Evolutionary conservation across 495 filamentous ascomycete genomes (phyloP).

Genomic region (Cryomyces minteri): DNA sequence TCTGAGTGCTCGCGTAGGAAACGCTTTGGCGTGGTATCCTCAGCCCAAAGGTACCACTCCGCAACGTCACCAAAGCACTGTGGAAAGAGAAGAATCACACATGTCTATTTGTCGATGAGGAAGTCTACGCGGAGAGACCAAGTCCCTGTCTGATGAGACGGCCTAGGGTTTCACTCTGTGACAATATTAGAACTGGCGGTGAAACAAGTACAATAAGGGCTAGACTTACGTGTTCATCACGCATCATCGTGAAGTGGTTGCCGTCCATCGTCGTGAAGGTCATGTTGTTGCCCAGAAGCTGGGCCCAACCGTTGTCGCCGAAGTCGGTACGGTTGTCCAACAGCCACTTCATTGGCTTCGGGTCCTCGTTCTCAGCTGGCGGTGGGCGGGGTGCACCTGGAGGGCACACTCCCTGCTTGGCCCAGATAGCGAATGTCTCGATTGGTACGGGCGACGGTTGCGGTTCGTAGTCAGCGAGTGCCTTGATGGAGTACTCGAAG

Average conservation of each 20-base stretch:
- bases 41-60: too few relatives aligned
- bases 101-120: not conserved
- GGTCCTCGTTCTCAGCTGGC: conserved; percentile 30
- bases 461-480: conserved; percentile 53
- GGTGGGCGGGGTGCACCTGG: conserved; percentile 42
- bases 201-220: not conserved
- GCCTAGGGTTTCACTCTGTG: conserved; percentile 14
- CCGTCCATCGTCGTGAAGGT: conserved; percentile 40
- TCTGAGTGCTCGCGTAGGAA: too few relatives aligned
- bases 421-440: conserved; percentile 57
- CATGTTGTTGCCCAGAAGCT: conserved; percentile 52
- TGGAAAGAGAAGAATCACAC: too few relatives aligned
- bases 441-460: conserved; percentile 35
- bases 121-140: conserved; percentile 4
- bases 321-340: conserved; percentile 64
- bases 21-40: too few relatives aligned
- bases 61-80: too few relatives aligned
- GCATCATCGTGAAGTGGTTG: conserved; percentile 61
- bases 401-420: conserved; percentile 61
- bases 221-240: conserved; percentile 30
- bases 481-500: conserved; percentile 59
- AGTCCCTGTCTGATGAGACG: conserved; percentile 9
- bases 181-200: conserved; percentile 6
- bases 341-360: conserved; percentile 62
- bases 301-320: conserved; percentile 63